A percentile compares a stretch with the other conserved stretches of the same genome.
These are phyloP conservation scores for Hypomyces perniciosus DNA, from an alignment of 2,329 filamentous ascomycete genomes.

Conservation along the genomic window DNA sequence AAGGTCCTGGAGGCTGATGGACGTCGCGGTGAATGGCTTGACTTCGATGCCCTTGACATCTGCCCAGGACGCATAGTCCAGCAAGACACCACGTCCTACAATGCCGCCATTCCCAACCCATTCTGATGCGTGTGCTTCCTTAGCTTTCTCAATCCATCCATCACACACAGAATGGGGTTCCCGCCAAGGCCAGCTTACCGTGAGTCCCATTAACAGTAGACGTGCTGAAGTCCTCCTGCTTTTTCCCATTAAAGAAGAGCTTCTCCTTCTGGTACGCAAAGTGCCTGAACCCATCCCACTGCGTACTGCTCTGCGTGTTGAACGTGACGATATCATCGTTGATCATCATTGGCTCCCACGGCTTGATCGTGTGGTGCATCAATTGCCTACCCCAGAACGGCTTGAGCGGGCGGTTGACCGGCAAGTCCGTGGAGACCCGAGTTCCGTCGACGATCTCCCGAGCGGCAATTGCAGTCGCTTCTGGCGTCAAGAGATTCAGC, in stretches of 20 bases:
- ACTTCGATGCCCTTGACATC: slow-evolving; percentile 29
- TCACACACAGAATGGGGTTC: neutral
- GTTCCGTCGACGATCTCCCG: slow-evolving; percentile 25
- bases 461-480: slow-evolving; percentile 19
- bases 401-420: slow-evolving; percentile 25
- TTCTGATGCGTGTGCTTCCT: slow-evolving; percentile 6
- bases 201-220: slow-evolving; percentile 25
- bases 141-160: neutral
- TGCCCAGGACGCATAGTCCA: slow-evolving; percentile 47
- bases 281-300: slow-evolving; percentile 36
- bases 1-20: slow-evolving; percentile 39
- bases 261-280: slow-evolving; percentile 33
- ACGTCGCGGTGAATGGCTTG: slow-evolving; percentile 33
- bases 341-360: slow-evolving; percentile 23
- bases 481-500: slow-evolving; percentile 46
- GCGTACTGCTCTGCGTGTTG: slow-evolving; percentile 33
- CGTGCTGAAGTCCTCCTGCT: slow-evolving; percentile 38
- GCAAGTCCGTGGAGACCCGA: slow-evolving; percentile 30
- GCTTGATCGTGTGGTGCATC: slow-evolving; percentile 25
- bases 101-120: slow-evolving; percentile 36
- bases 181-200: slow-evolving; percentile 12
- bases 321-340: slow-evolving; percentile 30
- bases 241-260: slow-evolving; percentile 28
- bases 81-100: slow-evolving; percentile 43
- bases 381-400: slow-evolving; percentile 29